Evolutionary conservation across 345 rosid genomes (phyloP).

Genomic region (Corchorus olitorius): DNA sequence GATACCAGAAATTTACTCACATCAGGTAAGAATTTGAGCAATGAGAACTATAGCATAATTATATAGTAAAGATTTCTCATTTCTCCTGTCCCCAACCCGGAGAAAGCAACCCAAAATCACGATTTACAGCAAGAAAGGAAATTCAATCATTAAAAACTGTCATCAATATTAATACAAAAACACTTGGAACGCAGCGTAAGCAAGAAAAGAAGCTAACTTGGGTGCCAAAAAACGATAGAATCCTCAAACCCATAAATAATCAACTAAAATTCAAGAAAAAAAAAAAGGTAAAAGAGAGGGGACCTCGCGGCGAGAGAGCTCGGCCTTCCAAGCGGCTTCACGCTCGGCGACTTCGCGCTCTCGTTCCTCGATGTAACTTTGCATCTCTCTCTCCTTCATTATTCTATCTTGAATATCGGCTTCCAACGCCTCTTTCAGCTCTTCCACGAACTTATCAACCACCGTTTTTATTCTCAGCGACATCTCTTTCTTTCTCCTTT

Average conservation of each 20-base stretch:
- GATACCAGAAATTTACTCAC: background rate
- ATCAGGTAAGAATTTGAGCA: background rate
- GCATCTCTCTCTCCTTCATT: slow-evolving; percentile 99
- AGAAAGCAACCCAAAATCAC: background rate
- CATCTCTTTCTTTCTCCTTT: slow-evolving; percentile 38
- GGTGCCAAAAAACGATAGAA: background rate
- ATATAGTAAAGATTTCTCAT: background rate
- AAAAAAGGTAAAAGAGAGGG: background rate
- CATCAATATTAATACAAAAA: no score
- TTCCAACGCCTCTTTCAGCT: slow-evolving; percentile 91
- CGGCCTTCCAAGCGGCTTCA: slow-evolving; percentile 99
- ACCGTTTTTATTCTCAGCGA: slow-evolving; percentile 85
- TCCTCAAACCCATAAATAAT: background rate
- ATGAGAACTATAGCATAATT: background rate
- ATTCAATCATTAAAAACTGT: no score
- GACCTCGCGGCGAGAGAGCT: slow-evolving; percentile 96
- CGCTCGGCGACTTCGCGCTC: slow-evolving; percentile 98
- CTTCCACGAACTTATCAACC: slow-evolving; percentile 95
- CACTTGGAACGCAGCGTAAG: background rate
- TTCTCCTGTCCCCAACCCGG: background rate
- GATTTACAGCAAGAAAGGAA: background rate
- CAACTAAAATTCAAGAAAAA: background rate
- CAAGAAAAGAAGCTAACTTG: background rate
- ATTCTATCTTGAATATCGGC: slow-evolving; percentile 94
- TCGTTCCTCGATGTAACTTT: slow-evolving; percentile 91